Evolutionary conservation across 2,329 filamentous ascomycete genomes (phyloP), one percentile per base, ranked within the genome.

Genomic region (Thelonectria discophora): DNA sequence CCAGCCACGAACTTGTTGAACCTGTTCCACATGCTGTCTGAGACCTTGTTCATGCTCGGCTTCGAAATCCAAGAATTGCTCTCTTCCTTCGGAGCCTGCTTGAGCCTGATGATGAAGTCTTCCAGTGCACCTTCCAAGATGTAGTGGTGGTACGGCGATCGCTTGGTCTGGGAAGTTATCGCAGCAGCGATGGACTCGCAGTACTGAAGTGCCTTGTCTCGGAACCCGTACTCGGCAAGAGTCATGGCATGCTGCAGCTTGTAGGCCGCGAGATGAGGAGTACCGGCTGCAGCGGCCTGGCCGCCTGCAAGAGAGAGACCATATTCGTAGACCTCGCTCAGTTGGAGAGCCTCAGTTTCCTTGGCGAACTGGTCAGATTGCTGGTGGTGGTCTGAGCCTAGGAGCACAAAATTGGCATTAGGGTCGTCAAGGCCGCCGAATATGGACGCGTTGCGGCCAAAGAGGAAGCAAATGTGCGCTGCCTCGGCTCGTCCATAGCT

Each of bases 1-100:
- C 95, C 96, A 53, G 91, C 89, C 63, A 99, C 93, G 73, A 99
- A 99, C 72, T 93, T 97, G 78, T 94, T 98, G 79, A 99, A 97
- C 61, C 91, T 93, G 66, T 89, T 93, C 86, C 93, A 94, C 74
- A 98, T 88, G 34, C 91, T 93, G 63, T 91, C 93, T 2, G 94
- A 95, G 0, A 98, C 93, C 77, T 96, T 97, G 76, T 96, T 94
- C 86, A 98, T 96, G 76, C 88, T 97, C 7, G 94, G 93, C 76
- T 95, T 97, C 1, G 93, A 90, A 54, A 99, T 95, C 92, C 94
- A 97, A 2, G 93, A 94, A 18, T 87, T 89, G 7, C 88, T 89
- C 57, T 86, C 88, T 67, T 95, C 93, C 73, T 90, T 92, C 12
- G 94, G 93, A 17, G 93, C 90, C 74, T 95, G 91, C 69, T 90